phyloP scores from a whole-genome alignment of 139 green algal genomes.

The Limnomonas spitsbergensis region DNA sequence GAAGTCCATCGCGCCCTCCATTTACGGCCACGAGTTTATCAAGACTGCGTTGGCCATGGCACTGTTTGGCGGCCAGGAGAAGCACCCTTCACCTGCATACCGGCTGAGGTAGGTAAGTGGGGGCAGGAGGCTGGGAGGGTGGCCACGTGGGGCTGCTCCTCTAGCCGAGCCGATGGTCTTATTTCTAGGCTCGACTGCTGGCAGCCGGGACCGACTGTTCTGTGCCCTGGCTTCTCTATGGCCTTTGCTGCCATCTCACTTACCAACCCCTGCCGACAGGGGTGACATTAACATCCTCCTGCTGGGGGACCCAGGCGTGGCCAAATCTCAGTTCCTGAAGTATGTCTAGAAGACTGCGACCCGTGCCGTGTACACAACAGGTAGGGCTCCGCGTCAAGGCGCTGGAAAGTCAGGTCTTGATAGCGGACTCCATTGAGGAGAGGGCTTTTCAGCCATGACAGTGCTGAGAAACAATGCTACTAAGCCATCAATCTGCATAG shows the following conservation, averaged over 20 bases:
- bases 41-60: slow-evolving; percentile 92
- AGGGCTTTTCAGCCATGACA: no score
- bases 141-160: no score
- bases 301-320: slow-evolving; percentile 91
- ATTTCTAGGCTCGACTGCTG: no score
- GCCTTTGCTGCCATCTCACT: not conserved
- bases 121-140: not conserved
- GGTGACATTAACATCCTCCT: slow-evolving; percentile 99
- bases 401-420: no score
- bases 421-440: no score
- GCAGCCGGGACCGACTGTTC: no score
- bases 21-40: slow-evolving; percentile 97
- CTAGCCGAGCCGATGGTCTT: no score
- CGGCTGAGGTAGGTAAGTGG: slow-evolving; percentile 27
- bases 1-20: slow-evolving; percentile 95
- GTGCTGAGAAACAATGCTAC: no score
- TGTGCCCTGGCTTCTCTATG: no score
- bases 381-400: no score
- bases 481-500: no score
- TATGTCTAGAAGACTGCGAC: slow-evolving; percentile 93
- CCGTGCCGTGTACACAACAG: slow-evolving; percentile 93
- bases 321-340: slow-evolving; percentile 98
- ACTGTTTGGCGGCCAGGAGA: slow-evolving; percentile 90
- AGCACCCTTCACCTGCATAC: slow-evolving; percentile 66
- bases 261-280: not conserved